phyloP scores from a whole-genome alignment of 2,329 filamentous ascomycete species.

The Dryadomyces quercus-mongolicae region DNA sequence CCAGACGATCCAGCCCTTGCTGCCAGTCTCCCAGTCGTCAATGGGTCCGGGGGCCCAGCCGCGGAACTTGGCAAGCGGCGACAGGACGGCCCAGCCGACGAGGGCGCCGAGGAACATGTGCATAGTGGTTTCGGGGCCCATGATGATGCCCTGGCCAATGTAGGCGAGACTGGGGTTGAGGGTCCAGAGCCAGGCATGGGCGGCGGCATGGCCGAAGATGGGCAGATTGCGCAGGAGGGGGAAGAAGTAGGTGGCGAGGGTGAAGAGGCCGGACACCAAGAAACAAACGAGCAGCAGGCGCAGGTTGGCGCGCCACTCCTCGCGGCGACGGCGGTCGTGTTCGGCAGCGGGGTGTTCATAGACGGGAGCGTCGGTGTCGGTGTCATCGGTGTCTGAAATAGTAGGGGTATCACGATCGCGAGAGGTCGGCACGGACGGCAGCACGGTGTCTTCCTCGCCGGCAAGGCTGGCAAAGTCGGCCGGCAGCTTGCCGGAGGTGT shows the following conservation, averaged over 20 bases:
- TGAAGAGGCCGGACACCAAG: constrained; percentile 51
- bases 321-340: constrained; percentile 20
- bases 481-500: constrained; percentile 4
- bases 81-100: constrained; percentile 82
- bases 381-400: neutral
- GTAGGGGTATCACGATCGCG: too few relatives aligned
- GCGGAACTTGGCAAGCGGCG: constrained; percentile 70
- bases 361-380: neutral
- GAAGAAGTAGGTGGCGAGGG: constrained; percentile 79
- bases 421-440: neutral
- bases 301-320: constrained; percentile 33
- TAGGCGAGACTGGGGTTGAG: constrained; percentile 96
- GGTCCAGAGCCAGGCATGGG: constrained; percentile 82
- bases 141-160: constrained; percentile 94
- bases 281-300: constrained; percentile 45
- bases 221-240: constrained; percentile 78
- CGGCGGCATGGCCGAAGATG: constrained; percentile 64
- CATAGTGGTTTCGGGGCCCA: constrained; percentile 88
- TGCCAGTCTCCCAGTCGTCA: constrained; percentile 79
- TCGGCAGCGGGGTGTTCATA: constrained; percentile 7
- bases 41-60: constrained; percentile 87
- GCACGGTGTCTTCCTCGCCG: constrained; percentile 4
- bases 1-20: constrained; percentile 99
- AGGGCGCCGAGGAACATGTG: constrained; percentile 91
- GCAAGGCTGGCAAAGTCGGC: constrained; percentile 18